Evolutionary conservation across 768 basidiomycete species (phyloP), one percentile per base, ranked within the genome.

Genomic region (Rubroboletus satanas): DNA sequence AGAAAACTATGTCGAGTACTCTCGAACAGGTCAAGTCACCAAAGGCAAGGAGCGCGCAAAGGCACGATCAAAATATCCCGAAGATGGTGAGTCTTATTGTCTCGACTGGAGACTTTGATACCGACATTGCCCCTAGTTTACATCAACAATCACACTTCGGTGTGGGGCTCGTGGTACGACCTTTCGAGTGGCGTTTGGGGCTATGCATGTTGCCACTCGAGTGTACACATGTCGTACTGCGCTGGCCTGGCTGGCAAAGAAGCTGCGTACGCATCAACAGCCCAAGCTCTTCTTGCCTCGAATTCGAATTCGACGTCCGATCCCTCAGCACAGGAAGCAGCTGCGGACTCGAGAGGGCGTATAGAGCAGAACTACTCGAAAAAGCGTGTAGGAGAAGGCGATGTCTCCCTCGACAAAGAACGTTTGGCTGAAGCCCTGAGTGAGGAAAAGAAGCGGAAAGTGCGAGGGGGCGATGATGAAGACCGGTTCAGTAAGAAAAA

Each of bases 141-240:
- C 62, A 75, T 89, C 65, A 95, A 94, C 71, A 99, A 99, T 66
- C 97, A 99, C 66, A 93, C 88, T 0, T 77, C 84, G 5, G 86
- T 98, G n/a, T 99, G 97, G 97, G 97, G 97, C 43, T 99, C 97
- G 42, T 98, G 86, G 85, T 98, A 90, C 69, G 85, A 90, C 60
- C 57, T 75, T 15, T 74, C 81, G 12, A 78, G 80, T 3, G 83
- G 85, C 14, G 66, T 76, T 55, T 99, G 97, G 97, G 97, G 97
- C 36, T 99, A 88, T 70, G 87, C 83, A 28, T 99, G 97, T 71
- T 99, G 97, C 66, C 95, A 97, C 66, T 94, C 93, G 10, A 78
- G 66, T 43, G 75, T 93, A 29, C 88, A 93, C 63, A 74, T 90
- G 47, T 95, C 95, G 17, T 98, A 98, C 68, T 98, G 95, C 68